Evolutionary conservation across 2,329 filamentous ascomycete species (phyloP), one percentile per base, ranked within the genome.

Genomic region (Verticillium albo-atrum): DNA sequence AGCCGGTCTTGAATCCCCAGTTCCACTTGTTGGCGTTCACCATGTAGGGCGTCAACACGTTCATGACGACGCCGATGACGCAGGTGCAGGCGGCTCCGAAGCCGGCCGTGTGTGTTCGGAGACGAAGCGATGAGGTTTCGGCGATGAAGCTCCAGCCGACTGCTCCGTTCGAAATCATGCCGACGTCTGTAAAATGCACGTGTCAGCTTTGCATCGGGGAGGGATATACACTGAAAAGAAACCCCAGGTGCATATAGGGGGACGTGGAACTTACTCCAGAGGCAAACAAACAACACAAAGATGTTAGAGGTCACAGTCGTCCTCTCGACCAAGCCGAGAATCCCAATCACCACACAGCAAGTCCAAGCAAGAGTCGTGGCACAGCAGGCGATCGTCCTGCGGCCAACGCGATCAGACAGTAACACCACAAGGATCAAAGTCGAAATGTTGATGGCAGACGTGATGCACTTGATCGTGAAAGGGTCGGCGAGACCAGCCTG

Each of bases 91-190:
- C 67, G 2, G 69, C 68, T 17, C 65, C 67, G 32, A 72, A 64
- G 6, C 70, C 70, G 3, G 71, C 66, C 0, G 72, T 74, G 17
- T 68, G 68, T 0, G 68, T 66, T 0, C 72, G 69, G 2, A 74
- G 64, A 3, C 73, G 66, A 6, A 71, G 70, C 0, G 74, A 71
- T 0, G 74, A 74, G 9, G 74, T 72, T 58, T 76, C 72, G 35
- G 66, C 70, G 27, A 70, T 68, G 50, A 68, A 68, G 1, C 68
- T 67, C 65, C 68, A 71, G 4, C 68, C 70, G 1, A 67, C 65
- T 4, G 66, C 70, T 2, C 68, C 67, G 57, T 66, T 70, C 37
- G 66, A 62, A 3, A 64, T 66, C 26, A 68, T 60, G 4, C 66
- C 68, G 20, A 68, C 62, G 54, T 68, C 66, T 68, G 47, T n/a